A percentile compares a stretch with the other conserved stretches of the same genome.
phyloP scores from a whole-genome alignment of 225 moss, liverwort and hornwort species.

The Bryoerythrophyllum caledonicum region DNA sequence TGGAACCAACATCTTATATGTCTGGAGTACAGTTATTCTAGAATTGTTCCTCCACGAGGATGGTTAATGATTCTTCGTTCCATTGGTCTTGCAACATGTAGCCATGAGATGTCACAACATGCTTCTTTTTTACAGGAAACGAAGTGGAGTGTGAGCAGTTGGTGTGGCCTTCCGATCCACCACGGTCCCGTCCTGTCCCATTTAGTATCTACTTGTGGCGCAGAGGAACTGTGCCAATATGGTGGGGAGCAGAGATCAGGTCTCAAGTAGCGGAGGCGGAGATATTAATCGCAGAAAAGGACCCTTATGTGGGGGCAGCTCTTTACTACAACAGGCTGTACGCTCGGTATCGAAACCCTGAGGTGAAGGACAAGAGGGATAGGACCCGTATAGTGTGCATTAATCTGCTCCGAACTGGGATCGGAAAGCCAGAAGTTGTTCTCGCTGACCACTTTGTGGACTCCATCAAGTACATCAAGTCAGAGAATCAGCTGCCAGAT shows the following conservation, averaged over 20 bases:
- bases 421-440: constrained; percentile 80
- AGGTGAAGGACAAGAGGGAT: constrained; percentile 11
- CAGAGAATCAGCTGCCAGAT: constrained; percentile 75
- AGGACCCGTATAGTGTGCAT: constrained; percentile 73
- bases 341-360: constrained; percentile 56
- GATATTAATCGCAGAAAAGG: constrained; percentile 83
- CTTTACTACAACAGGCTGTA: constrained; percentile 76
- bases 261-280: constrained; percentile 94
- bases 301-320: constrained; percentile 76
- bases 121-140: constrained; percentile 61
- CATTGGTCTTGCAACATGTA: neutral
- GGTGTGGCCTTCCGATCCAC: constrained; percentile 82
- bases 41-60: neutral
- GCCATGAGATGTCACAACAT: constrained; percentile 8
- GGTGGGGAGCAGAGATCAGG: constrained; percentile 99
- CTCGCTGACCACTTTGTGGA: constrained; percentile 68
- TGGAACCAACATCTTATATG: neutral
- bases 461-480: constrained; percentile 63
- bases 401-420: constrained; percentile 80
- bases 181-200: constrained; percentile 66
- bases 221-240: constrained; percentile 97
- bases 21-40: constrained; percentile 11
- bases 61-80: constrained; percentile 5
- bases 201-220: constrained; percentile 95
- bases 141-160: constrained; percentile 99